Percentiles rank a stretch among this genome's conserved stretches.
Conservation (phyloP, 1,139 yeast species). For the Yamadazyma sp. region DNA sequence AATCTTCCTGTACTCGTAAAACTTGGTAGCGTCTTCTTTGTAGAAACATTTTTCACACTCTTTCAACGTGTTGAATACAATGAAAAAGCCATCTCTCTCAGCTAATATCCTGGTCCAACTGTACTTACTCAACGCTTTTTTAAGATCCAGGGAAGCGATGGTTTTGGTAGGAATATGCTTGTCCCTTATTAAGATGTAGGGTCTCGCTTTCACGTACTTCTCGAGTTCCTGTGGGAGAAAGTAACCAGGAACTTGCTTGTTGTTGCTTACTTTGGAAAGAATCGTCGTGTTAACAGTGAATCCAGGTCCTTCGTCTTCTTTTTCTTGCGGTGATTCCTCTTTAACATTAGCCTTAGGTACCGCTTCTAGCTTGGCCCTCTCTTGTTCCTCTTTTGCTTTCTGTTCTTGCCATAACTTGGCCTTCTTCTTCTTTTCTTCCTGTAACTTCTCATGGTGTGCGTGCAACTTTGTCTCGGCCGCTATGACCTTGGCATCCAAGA, state of each 20-base stretch:
- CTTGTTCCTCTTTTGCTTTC: slow-evolving; percentile 7
- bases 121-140: slow-evolving; percentile 52
- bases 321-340: too few relatives aligned
- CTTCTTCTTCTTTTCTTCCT: slow-evolving; percentile 36
- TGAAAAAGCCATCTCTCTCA: slow-evolving; percentile 66
- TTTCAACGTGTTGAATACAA: slow-evolving; percentile 62
- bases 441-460: slow-evolving; percentile 20
- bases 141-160: slow-evolving; percentile 54
- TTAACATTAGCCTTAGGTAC: neutral
- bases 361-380: slow-evolving; percentile 3
- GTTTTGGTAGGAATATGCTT: slow-evolving; percentile 52
- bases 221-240: slow-evolving; percentile 47
- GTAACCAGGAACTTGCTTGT: slow-evolving; percentile 33
- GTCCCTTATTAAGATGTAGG: slow-evolving; percentile 57
- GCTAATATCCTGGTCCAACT: slow-evolving; percentile 66
- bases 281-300: slow-evolving; percentile 33
- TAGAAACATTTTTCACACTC: slow-evolving; percentile 70
- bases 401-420: slow-evolving; percentile 24
- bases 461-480: slow-evolving; percentile 28
- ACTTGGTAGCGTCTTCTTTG: slow-evolving; percentile 61
- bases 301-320: slow-evolving; percentile 5
- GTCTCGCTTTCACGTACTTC: slow-evolving; percentile 50
- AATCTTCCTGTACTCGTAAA: slow-evolving; percentile 48
- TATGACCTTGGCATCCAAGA: slow-evolving; percentile 32
- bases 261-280: slow-evolving; percentile 31